Evolutionary conservation across 768 basidiomycete species (phyloP).

Genomic region (Termitomyces sp.): DNA sequence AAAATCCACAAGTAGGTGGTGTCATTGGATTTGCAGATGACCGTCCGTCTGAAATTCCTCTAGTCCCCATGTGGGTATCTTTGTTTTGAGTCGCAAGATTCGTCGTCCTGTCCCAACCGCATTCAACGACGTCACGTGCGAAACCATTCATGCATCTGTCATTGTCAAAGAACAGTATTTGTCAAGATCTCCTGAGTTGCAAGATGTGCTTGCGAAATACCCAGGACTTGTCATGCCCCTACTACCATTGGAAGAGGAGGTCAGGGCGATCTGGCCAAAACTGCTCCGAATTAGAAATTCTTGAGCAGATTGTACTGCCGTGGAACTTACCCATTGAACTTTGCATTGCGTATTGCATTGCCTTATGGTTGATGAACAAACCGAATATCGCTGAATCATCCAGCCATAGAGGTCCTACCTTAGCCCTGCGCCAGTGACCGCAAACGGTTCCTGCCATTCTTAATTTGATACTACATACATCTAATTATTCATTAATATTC

Average conservation of each 20-base stretch:
- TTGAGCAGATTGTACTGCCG: constrained; percentile 5
- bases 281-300: constrained; percentile 7
- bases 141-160: constrained; percentile 60
- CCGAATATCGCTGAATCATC: neutral
- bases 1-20: constrained; percentile 55
- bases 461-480: neutral
- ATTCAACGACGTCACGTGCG: constrained; percentile 44
- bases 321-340: neutral
- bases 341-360: neutral
- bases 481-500: neutral
- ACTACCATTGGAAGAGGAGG: constrained; percentile 46
- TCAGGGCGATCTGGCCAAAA: constrained; percentile 45
- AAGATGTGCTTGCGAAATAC: constrained; percentile 30
- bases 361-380: neutral
- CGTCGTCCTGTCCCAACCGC: constrained; percentile 44
- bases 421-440: too few relatives aligned
- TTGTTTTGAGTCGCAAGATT: constrained; percentile 36
- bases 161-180: constrained; percentile 43
- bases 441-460: neutral
- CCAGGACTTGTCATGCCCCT: constrained; percentile 40
- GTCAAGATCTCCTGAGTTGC: constrained; percentile 26
- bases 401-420: too few relatives aligned
- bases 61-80: constrained; percentile 55
- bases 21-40: neutral
- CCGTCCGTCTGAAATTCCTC: neutral